A percentile compares a stretch with the other conserved stretches of the same genome.
Evolutionary conservation across 306 rosid species (phyloP).

Genomic region (Ziziphus jujuba): DNA sequence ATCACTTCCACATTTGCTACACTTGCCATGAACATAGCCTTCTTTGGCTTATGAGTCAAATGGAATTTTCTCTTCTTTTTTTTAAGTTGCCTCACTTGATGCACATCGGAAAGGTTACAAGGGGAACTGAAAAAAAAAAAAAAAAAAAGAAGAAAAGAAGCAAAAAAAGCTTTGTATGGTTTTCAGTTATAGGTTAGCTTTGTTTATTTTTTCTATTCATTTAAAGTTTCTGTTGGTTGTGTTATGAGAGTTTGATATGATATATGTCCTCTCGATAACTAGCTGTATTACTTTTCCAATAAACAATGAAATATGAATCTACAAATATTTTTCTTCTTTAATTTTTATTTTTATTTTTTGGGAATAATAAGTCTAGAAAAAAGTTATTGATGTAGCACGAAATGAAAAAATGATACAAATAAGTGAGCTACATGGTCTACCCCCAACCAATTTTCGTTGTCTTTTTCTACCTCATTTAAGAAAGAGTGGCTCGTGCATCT

Average conservation of each 20-base stretch:
- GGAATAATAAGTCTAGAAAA: neutral
- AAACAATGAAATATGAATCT: neutral
- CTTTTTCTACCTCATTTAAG: too few species aligned
- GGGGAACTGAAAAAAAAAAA: neutral
- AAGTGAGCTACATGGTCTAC: too few species aligned
- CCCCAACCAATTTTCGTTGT: too few species aligned
- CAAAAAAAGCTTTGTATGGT: slow-evolving; percentile 2
- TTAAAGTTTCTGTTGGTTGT: neutral
- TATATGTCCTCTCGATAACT: neutral
- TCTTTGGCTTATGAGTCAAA: neutral
- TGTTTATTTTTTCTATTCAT: neutral
- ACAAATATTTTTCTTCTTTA: neutral
- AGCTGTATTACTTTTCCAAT: neutral
- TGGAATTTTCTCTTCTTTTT: neutral
- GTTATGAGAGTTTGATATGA: neutral
- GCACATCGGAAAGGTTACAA: neutral
- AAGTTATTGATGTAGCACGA: neutral
- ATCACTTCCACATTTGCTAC: neutral
- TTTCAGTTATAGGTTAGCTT: slow-evolving; percentile 3
- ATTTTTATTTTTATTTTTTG: neutral
- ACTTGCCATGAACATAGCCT: slow-evolving; percentile 1
- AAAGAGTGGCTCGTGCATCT: too few species aligned
- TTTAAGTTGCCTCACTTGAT: neutral
- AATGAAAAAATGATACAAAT: too few species aligned
- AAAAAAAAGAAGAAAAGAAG: neutral